Base-by-base conservation (phyloP, 306 rosid genomes). In the Trifolium subterraneum region DNA sequence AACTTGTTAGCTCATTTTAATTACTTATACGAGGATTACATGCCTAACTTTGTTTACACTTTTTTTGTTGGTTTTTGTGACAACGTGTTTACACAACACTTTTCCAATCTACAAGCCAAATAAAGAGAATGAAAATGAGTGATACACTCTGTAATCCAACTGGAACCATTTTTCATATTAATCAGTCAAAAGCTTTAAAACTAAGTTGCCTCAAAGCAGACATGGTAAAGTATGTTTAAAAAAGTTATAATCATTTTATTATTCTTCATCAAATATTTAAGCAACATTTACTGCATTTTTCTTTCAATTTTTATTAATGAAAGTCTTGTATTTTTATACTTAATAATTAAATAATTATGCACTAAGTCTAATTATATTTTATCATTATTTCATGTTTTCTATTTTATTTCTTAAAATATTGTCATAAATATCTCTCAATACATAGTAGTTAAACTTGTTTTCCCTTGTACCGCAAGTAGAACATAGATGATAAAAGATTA, bases 171-270 rank as follows among this genome's bases (percentile, higher is more conserved):
- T 51, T 66, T 64, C 62, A 9, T 77, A 55, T 48, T 67, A 18
- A 70, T 27, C 76, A 58, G 76, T 77, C 75, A 72, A 77, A 65
- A 72, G 4, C 85, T 81, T 77, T 36, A 44, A 23, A 72, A 38
- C 69, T 18, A 77, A 72, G 81, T 31, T 31, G 62, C 77, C 29
- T 70, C 60, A 5, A 31, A 70, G 68, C 61, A 69, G n/a, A 23
- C 44, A 69, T 68, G 6, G 48, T 62, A 31, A 67, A 73, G 79
- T 48, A 39, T 50, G 64, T 16, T 44, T 54, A 66, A 64, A 64
- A n/a, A 70, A 50, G 38, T 33, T 38, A 70, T 27, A 38, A 44
- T 9, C 15, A 56, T 58, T 23, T 56, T 8, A 64, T 35, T 51
- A 70, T 61, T 38, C 56, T 52, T 71, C 2, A 20, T 20, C 11